Conservation (phyloP, 495 filamentous ascomycete genomes). For the Lasiosphaeria ovina region DNA sequence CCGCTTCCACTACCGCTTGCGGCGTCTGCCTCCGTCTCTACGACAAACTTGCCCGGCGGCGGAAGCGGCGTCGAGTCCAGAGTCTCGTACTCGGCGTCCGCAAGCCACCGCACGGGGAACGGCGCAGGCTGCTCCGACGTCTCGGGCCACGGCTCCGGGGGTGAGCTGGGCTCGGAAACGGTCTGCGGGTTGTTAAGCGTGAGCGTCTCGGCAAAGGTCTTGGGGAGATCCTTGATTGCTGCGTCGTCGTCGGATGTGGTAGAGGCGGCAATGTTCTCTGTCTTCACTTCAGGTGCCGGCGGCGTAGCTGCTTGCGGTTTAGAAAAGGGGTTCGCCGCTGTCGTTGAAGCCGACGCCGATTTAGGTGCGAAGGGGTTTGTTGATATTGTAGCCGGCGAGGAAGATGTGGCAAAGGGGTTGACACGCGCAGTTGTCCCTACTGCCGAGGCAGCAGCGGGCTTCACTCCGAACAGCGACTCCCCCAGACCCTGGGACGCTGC, state of each 20-base stretch:
- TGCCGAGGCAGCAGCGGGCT: slow-evolving; percentile 34
- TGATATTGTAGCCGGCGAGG: slow-evolving; percentile 29
- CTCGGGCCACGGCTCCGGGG: slow-evolving; percentile 72
- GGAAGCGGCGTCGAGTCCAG: slow-evolving; percentile 54
- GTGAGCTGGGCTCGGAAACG: slow-evolving; percentile 46
- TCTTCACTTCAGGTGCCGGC: slow-evolving; percentile 5
- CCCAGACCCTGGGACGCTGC: slow-evolving; percentile 42
- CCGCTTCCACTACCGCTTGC: slow-evolving; percentile 28
- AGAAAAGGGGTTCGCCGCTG: slow-evolving; percentile 17
- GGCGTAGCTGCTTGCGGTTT: slow-evolving; percentile 34
- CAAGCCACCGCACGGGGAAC: slow-evolving; percentile 74
- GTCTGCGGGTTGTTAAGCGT: slow-evolving; percentile 47
- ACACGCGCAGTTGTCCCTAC: slow-evolving; percentile 29
- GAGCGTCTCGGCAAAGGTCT: slow-evolving; percentile 67
- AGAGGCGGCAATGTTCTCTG: slow-evolving; percentile 3
- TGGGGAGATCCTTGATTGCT: slow-evolving; percentile 47
- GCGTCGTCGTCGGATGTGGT: slow-evolving; percentile 11
- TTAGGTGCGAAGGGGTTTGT: slow-evolving; percentile 39
- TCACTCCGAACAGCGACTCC: slow-evolving; percentile 54
- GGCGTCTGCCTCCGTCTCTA: slow-evolving; percentile 57
- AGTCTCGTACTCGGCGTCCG: slow-evolving; percentile 87
- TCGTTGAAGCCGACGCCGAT: slow-evolving; percentile 2
- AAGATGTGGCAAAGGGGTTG: slow-evolving; percentile 51
- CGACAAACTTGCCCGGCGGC: slow-evolving; percentile 35
- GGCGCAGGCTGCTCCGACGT: slow-evolving; percentile 59